Base-by-base conservation (phyloP, 352 stramenopile genomes). In the Globisporangium irregulare region DNA sequence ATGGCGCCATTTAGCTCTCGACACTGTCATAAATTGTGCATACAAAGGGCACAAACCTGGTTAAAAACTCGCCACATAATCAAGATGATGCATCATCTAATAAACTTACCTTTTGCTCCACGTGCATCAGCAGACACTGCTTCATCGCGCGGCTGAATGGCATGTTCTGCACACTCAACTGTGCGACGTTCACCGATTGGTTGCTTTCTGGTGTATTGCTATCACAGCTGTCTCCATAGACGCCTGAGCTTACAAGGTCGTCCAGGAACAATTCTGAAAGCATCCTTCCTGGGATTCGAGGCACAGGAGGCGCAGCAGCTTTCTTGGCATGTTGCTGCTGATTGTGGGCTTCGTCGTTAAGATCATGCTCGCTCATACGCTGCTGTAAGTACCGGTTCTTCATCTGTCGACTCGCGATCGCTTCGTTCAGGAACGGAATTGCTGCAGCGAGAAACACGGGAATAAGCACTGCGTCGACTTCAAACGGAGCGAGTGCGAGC, bases 331-430 rank as follows among this genome's bases (percentile, higher is more conserved):
- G n/a, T 12, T 34, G 4, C 0, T 51, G 29, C 14, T 34, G 59
- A 32, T 32, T 1, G 14, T 1, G 10, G n/a, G 6, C n/a, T 20
- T 29, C n/a, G 7, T 29, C 36, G 10, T 25, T 38, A 9, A 10
- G 6, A 38, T 12, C 53, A 59, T 46, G 7, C 18, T 41, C 61
- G 22, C 34, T 18, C 1, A 41, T 50, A 46, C 58, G 20, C 25
- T 72, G 68, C 56, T 79, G 80, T 12, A 89, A 62, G 57, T 86
- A 89, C 9, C 72, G 73, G 64, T 90, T 90, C 62, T 78, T 83
- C 63, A 91, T 77, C 62, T 92, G 84, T 36, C 82, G 84, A 72
- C 79, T 89, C 14, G 75, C 72, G n/a, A 92, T 58, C 4, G 82
- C 76, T 22, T 84, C 74, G 9, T 73, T 80, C 66, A 92, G 71